Evolutionary conservation across 768 basidiomycete species (phyloP), one percentile per base, ranked within the genome.

Genomic region (Coprinopsis marcescibilis): DNA sequence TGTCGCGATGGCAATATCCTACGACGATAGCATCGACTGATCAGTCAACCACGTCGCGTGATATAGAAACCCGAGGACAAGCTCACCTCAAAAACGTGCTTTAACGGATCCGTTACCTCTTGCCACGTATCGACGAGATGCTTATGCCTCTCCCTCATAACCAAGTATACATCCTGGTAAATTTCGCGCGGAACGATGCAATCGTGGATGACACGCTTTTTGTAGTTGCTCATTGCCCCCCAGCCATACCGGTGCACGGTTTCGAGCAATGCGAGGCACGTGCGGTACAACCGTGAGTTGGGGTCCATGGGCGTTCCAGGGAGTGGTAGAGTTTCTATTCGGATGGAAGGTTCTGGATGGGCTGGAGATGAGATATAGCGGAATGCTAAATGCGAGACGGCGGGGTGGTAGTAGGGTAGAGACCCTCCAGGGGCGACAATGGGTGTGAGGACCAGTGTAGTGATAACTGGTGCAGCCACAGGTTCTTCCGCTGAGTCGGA

Each of bases 1-100:
- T 1, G 91, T 90, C 2, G 92, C 92, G 34, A 98, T 94, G 13
- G 90, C 90, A 27, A 97, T 90, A 60, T 98, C 95, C 87, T 95
- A 55, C n/a, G 25, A 37, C 20, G 15, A 34, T 3, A 15, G 13
- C n/a, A n/a, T n/a, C n/a, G n/a, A n/a, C n/a, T n/a, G n/a, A n/a
- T n/a, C n/a, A n/a, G n/a, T n/a, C n/a, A n/a, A n/a, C n/a, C n/a
- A n/a, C n/a, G n/a, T n/a, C n/a, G n/a, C n/a, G n/a, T n/a, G n/a
- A n/a, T n/a, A n/a, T n/a, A 15, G 34, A 27, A 44, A 1, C 24
- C n/a, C 32, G 17, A 35, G 20, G 27, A 32, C 3, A 53, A 43
- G 30, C 69, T 51, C 46, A 83, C 88, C 77, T 94, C 91, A 47
- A 85, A 94, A 5, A 94, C 88, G 64, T 94, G 91, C 61, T 94